These are phyloP conservation scores for Fusarium secorum DNA, from an alignment of 2,329 filamentous ascomycete species.

Conservation along the genomic window DNA sequence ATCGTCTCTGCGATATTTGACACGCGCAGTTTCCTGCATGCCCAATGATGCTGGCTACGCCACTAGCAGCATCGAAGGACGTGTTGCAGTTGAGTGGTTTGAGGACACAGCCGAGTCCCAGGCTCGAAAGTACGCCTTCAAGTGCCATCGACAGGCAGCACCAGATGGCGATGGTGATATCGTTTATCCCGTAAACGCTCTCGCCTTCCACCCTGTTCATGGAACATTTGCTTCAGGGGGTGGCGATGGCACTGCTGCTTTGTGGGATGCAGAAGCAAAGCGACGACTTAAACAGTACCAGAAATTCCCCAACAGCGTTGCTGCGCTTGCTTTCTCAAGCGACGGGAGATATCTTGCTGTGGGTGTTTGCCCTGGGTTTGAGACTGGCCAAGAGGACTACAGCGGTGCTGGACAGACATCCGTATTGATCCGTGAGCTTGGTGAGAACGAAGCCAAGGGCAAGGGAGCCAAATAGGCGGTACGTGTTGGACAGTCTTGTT, in stretches of 20 bases:
- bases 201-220: conserved; percentile 83
- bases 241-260: conserved; percentile 87
- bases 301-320: conserved; percentile 80
- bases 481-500: conserved; percentile 21
- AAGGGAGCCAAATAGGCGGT: conserved; percentile 72
- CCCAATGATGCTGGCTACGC: conserved; percentile 95
- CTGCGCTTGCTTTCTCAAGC: conserved; percentile 76
- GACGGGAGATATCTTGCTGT: conserved; percentile 83
- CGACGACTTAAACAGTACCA: conserved; percentile 89
- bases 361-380: conserved; percentile 85
- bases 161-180: conserved; percentile 74
- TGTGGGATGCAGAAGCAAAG: conserved; percentile 94
- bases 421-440: conserved; percentile 82
- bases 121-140: conserved; percentile 96
- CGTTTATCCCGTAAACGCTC: conserved; percentile 89
- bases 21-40: conserved; percentile 92
- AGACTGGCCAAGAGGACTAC: conserved; percentile 84
- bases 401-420: conserved; percentile 75
- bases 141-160: conserved; percentile 86
- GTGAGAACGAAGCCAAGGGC: conserved; percentile 86
- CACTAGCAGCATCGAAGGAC: conserved; percentile 89
- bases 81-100: conserved; percentile 98
- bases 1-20: conserved; percentile 95
- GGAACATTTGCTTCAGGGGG: conserved; percentile 91
- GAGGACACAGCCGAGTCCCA: conserved; percentile 88